A percentile compares a stretch with the other conserved stretches of the same genome.
Evolutionary conservation across 176 grass and related monocot genomes (phyloP).

Genomic region (Avena insularis): DNA sequence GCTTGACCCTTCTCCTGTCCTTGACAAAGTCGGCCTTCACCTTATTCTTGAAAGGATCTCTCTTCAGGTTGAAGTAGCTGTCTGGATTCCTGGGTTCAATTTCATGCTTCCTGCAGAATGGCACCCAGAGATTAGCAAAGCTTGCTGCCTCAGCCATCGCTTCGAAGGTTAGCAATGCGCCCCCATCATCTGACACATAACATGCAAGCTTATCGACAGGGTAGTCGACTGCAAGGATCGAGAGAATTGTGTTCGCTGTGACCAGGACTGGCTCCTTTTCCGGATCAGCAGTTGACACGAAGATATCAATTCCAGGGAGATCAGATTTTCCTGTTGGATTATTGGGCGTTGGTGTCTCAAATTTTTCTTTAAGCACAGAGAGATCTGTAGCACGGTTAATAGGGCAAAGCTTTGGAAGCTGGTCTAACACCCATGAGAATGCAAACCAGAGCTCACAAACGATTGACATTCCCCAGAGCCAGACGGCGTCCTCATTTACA

Average conservation of each 20-base stretch:
- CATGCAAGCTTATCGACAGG: conserved; percentile 97
- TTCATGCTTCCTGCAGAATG: conserved; percentile 94
- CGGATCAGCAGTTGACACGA: conserved; percentile 94
- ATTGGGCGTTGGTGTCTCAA: conserved; percentile 67
- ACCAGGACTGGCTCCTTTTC: conserved; percentile 95
- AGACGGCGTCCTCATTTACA: conserved; percentile 80
- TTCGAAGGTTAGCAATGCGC: conserved; percentile 93
- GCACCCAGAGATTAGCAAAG: conserved; percentile 90
- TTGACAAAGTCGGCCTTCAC: conserved; percentile 91
- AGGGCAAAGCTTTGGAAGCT: conserved; percentile 94
- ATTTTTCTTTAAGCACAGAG: conserved; percentile 88
- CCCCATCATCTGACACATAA: conserved; percentile 93
- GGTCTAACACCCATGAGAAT: conserved; percentile 95
- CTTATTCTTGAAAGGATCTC: conserved; percentile 96
- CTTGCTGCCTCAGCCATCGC: conserved; percentile 98
- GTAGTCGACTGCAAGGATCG: conserved; percentile 88
- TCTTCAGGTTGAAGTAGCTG: conserved; percentile 88
- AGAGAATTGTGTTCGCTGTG: conserved; percentile 95
- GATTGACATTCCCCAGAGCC: conserved; percentile 95
- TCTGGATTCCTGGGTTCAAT: conserved; percentile 98
- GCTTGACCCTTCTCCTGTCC: conserved; percentile 88
- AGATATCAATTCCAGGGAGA: conserved; percentile 83
- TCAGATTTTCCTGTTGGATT: conserved; percentile 94
- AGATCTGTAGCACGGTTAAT: conserved; percentile 89
- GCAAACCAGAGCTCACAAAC: conserved; percentile 97